phyloP scores from a whole-genome alignment of 1,284 basidiomycete species.

The Amylostereum areolatum region DNA sequence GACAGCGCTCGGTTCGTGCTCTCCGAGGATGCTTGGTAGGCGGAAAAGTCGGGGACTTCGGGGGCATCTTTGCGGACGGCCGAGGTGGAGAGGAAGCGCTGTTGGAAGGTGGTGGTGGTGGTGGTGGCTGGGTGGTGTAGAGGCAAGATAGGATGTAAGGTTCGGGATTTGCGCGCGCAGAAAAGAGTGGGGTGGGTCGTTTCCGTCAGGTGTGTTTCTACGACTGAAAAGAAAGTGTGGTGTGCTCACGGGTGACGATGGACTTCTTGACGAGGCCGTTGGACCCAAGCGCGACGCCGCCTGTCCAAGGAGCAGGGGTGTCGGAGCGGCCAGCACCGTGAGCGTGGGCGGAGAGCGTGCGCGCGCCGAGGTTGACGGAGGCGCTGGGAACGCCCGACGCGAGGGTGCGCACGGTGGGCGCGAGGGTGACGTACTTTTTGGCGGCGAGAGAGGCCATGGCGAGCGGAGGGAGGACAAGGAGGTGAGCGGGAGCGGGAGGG shows the following conservation, averaged over 20 bases:
- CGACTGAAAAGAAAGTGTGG: neutral
- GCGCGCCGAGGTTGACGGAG: neutral
- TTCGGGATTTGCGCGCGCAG: too few species aligned
- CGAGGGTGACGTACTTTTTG: constrained; percentile 78
- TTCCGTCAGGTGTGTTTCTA: neutral
- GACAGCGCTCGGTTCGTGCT: constrained; percentile 79
- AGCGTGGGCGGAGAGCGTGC: constrained; percentile 48
- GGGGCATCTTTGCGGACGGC: constrained; percentile 56
- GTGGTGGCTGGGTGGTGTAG: too few species aligned
- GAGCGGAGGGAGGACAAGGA: constrained; percentile 8
- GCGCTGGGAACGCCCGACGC: constrained; percentile 67
- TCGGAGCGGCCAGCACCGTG: constrained; percentile 60
- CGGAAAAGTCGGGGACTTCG: constrained; percentile 84
- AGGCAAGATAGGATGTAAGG: too few species aligned
- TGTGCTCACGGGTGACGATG: constrained; percentile 61
- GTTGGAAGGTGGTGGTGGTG: constrained; percentile 49
- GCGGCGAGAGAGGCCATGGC: constrained; percentile 63
- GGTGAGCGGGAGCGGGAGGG: neutral
- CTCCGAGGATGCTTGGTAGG: constrained; percentile 73
- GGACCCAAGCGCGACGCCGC: constrained; percentile 44
- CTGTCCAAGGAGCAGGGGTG: constrained; percentile 59
- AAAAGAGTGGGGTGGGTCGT: too few species aligned
- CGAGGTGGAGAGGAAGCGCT: constrained; percentile 73
- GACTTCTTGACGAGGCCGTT: constrained; percentile 60
- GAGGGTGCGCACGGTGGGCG: constrained; percentile 75